Conservation (phyloP, 2,329 filamentous ascomycete species). For the Thielaviopsis musarum region DNA sequence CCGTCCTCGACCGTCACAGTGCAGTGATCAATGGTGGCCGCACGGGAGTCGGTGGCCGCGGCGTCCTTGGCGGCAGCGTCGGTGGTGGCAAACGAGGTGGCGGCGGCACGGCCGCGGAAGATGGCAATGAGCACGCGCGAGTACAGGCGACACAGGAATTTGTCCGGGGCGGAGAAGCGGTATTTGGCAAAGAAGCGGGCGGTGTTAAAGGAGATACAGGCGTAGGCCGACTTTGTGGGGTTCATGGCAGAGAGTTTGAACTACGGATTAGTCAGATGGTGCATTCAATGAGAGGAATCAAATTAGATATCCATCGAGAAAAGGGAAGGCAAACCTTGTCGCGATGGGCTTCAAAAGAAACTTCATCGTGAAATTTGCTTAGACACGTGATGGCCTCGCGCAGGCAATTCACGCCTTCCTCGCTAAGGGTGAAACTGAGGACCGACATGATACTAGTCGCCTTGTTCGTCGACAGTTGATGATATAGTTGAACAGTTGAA, state of each 20-base stretch:
- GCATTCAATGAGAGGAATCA: too few relatives aligned
- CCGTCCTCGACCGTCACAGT: slow-evolving; percentile 60
- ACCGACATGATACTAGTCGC: slow-evolving; percentile 31
- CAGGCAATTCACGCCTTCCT: slow-evolving; percentile 52
- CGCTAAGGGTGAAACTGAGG: slow-evolving; percentile 57
- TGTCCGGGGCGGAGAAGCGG: slow-evolving; percentile 38
- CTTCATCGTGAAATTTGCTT: slow-evolving; percentile 63
- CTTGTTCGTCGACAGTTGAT: slow-evolving; percentile 20
- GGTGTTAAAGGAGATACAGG: slow-evolving; percentile 50
- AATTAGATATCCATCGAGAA: too few relatives aligned
- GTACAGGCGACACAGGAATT: slow-evolving; percentile 60
- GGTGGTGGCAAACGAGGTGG: slow-evolving; percentile 40
- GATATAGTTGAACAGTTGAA: neutral
- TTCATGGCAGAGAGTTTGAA: slow-evolving; percentile 61
- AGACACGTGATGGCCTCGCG: slow-evolving; percentile 61
- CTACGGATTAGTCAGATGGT: slow-evolving; percentile 25
- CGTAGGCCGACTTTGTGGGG: slow-evolving; percentile 65
- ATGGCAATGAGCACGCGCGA: slow-evolving; percentile 42
- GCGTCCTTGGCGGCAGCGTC: slow-evolving; percentile 40
- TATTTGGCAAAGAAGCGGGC: slow-evolving; percentile 59
- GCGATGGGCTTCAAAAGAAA: slow-evolving; percentile 54
- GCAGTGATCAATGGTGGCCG: slow-evolving; percentile 56
- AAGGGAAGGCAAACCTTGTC: slow-evolving; percentile 34
- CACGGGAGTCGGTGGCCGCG: slow-evolving; percentile 30
- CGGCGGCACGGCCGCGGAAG: slow-evolving; percentile 47